Percentiles rank a stretch among this genome's conserved stretches.
Conservation (phyloP, 768 basidiomycete species). For the Saitozyma podzolica region DNA sequence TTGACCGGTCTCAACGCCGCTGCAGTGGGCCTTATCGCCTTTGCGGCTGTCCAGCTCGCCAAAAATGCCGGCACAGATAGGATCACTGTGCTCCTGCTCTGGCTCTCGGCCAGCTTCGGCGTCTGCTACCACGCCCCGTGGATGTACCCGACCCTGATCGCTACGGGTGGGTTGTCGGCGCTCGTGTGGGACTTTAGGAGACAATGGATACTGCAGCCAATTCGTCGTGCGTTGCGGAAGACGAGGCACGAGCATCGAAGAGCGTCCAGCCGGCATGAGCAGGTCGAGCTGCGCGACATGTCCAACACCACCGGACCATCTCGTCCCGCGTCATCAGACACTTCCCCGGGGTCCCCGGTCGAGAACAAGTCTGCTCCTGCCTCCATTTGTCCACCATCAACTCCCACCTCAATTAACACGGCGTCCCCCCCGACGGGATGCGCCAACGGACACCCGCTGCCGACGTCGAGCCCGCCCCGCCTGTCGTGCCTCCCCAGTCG, state of each 20-base stretch:
- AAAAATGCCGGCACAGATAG: constrained; percentile 58
- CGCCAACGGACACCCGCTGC: background rate
- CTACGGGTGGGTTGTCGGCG: constrained; percentile 54
- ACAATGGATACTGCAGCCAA: constrained; percentile 9
- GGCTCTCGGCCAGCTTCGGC: constrained; percentile 57
- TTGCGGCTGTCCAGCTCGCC: constrained; percentile 60
- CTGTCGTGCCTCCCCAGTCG: background rate
- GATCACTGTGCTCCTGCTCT: constrained; percentile 56
- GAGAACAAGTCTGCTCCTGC: background rate
- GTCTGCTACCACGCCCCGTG: constrained; percentile 60
- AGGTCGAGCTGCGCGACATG: too few relatives aligned
- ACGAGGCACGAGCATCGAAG: too few relatives aligned
- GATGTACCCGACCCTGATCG: constrained; percentile 59
- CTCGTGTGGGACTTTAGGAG: constrained; percentile 54
- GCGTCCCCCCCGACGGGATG: background rate
- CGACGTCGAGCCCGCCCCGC: background rate
- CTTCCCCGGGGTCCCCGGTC: too few relatives aligned
- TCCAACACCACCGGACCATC: too few relatives aligned
- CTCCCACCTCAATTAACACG: background rate
- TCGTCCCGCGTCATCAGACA: too few relatives aligned
- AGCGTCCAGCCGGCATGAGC: too few relatives aligned
- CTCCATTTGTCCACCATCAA: background rate
- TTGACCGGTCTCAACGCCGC: constrained; percentile 62
- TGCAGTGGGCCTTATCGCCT: constrained; percentile 60
- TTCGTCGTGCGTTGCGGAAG: too few relatives aligned